Percentiles rank a stretch among this genome's conserved stretches.
Conservation (phyloP, 1,284 basidiomycete genomes). For the Trichosporon sp. region DNA sequence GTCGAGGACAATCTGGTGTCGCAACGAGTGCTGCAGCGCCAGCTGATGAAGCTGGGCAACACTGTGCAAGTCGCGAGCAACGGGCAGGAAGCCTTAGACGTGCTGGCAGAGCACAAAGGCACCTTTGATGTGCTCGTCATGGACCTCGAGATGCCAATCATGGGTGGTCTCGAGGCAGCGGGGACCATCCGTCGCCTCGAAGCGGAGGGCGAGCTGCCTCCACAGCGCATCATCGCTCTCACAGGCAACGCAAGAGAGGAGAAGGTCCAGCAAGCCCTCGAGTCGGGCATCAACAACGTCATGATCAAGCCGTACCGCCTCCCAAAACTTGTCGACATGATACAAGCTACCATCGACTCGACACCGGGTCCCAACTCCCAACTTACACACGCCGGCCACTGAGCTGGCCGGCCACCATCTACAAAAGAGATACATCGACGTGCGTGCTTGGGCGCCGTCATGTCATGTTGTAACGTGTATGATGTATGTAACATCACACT, state of each 20-base stretch:
- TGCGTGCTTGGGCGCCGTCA: not conserved
- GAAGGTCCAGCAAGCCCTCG: slow-evolving; percentile 32
- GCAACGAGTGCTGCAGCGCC: slow-evolving; percentile 41
- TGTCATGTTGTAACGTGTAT: not conserved
- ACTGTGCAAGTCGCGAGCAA: slow-evolving; percentile 37
- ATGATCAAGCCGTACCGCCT: slow-evolving; percentile 26
- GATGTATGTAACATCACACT: not conserved
- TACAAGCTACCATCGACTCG: slow-evolving; percentile 4
- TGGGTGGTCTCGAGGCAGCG: slow-evolving; percentile 43
- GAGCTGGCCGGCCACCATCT: too few relatives aligned
- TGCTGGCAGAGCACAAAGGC: slow-evolving; percentile 10
- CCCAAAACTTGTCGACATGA: slow-evolving; percentile 14
- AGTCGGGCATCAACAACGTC: slow-evolving; percentile 26
- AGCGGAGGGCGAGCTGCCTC: slow-evolving; percentile 7
- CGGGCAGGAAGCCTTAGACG: slow-evolving; percentile 41
- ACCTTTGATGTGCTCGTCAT: slow-evolving; percentile 26
- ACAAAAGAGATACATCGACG: too few relatives aligned
- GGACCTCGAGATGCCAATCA: slow-evolving; percentile 39
- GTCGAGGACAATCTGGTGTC: slow-evolving; percentile 46
- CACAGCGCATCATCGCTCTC: slow-evolving; percentile 38
- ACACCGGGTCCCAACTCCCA: not conserved
- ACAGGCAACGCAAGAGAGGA: slow-evolving; percentile 40
- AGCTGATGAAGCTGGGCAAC: slow-evolving; percentile 36
- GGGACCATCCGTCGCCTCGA: slow-evolving; percentile 35
- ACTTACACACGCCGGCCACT: too few relatives aligned